These are phyloP conservation scores for Plantago elongata DNA, from an alignment of 257 asterid genomes.

Conservation along the genomic window DNA sequence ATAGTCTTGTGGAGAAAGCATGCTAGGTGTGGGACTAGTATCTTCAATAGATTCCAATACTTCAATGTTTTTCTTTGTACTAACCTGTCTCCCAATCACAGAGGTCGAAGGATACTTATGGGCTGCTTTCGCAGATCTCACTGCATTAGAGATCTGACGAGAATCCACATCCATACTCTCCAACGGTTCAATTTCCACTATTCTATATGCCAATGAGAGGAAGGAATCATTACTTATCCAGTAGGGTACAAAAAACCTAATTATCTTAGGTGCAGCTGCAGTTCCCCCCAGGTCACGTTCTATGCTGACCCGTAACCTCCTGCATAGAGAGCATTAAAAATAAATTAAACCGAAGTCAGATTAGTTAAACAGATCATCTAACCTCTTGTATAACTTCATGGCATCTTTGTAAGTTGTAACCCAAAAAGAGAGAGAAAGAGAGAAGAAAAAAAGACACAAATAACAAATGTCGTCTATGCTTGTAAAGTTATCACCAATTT, in stretches of 20 bases:
- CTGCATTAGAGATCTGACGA: conserved; percentile 43
- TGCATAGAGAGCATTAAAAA: conserved; percentile 27
- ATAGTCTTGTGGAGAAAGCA: conserved; percentile 99
- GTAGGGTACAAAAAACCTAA: conserved; percentile 95
- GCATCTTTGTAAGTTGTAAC: too few species aligned
- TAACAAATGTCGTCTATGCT: not conserved
- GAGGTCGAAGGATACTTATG: conserved; percentile 52
- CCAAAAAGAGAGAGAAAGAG: too few species aligned
- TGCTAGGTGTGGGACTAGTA: conserved; percentile 83
- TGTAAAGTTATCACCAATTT: not conserved
- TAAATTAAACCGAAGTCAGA: conserved; percentile 23
- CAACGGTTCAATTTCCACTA: conserved; percentile 86
- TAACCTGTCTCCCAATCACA: conserved; percentile 44
- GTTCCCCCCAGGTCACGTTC: conserved; percentile 96
- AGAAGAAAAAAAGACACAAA: too few species aligned
- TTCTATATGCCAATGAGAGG: conserved; percentile 76
- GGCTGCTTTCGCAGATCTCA: conserved; percentile 74
- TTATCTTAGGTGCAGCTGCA: conserved; percentile 86
- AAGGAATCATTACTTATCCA: conserved; percentile 84
- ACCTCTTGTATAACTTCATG: not conserved
- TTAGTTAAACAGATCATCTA: conserved; percentile 13
- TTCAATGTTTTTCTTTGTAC: conserved; percentile 60
- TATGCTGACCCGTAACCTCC: conserved; percentile 93
- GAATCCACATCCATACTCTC: conserved; percentile 67
- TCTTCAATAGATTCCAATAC: conserved; percentile 89